Base-by-base conservation (phyloP, 2,329 filamentous ascomycete genomes). In the Verruconis gallopava region DNA sequence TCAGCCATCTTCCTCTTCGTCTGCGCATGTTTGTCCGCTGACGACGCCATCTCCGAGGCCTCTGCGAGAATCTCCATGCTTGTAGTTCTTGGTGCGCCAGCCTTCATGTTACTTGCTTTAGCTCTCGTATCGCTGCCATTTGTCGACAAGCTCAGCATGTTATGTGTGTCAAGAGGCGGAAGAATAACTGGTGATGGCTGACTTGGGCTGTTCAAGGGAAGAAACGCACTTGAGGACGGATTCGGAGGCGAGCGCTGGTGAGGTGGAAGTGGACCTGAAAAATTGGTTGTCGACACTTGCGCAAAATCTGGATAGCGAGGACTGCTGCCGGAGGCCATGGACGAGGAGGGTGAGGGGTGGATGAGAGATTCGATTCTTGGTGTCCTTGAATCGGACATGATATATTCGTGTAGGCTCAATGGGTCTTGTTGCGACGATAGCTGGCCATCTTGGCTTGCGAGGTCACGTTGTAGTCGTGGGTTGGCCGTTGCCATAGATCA, bases 301-400 rank as follows among this genome's bases (percentile, higher is more conserved):
- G 15, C 30, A 25, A 33, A 42, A 25, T 42, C 40, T 6, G 12
- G 33, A 3, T 22, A 34, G n/a, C 17, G 28, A 9, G 40, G 40
- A 18, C 40, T 42, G 32, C 33, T 42, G 30, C 18, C 32, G 18
- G 30, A 14, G n/a, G 32, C 40, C 12, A 17, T 35, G 14, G 40
- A 42, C 6, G 40, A 33, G 1, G 40, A 17, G 3, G 40, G 40
- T 5, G 18, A 35, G 6, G 40, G 40, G 19, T 17, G 17, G 5
- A 42, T 14, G 3, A 36, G 19, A 9, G 40, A 25, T 20, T 42
- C 40, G 18, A 25, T 35, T 21, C 21, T 14, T 6, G 40, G 40
- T 6, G 40, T 42, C 21, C 5, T 35, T 30, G 40, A 30, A 25
- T 42, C 32, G 5, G 40, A 42, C 40, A 42, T 42, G 30, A 35